phyloP scores from a whole-genome alignment of 768 basidiomycete genomes.

The Kwoniella dejecticola region DNA sequence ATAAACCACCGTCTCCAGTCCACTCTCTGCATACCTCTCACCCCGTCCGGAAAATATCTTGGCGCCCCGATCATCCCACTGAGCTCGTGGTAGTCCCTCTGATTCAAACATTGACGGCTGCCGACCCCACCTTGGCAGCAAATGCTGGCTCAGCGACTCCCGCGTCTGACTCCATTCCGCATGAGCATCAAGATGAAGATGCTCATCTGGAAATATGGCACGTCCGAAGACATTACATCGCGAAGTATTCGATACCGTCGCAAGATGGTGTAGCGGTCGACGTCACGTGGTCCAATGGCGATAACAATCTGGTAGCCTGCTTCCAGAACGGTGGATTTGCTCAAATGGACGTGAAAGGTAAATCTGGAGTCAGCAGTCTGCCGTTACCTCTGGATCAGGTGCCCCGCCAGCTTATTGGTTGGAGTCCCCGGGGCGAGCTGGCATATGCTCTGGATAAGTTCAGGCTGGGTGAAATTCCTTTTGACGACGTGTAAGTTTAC shows the following conservation, averaged over 20 bases:
- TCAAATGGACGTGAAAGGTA: constrained; percentile 34
- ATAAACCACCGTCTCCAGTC: constrained; percentile 35
- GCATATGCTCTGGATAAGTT: constrained; percentile 48
- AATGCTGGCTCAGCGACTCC: not conserved
- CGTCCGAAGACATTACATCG: constrained; percentile 48
- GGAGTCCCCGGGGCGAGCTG: constrained; percentile 47
- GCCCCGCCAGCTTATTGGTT: constrained; percentile 47
- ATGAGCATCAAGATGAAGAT: constrained; percentile 30
- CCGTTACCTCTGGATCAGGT: constrained; percentile 45
- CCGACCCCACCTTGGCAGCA: constrained; percentile 9
- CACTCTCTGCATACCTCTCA: constrained; percentile 49
- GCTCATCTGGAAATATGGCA: constrained; percentile 55
- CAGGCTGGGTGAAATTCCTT: constrained; percentile 51
- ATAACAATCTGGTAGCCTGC: constrained; percentile 37
- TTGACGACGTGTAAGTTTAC: constrained; percentile 52
- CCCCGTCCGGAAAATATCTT: constrained; percentile 46
- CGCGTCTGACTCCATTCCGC: not conserved
- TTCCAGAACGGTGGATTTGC: constrained; percentile 50
- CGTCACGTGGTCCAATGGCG: constrained; percentile 40
- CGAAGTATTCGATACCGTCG: constrained; percentile 47
- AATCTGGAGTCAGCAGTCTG: constrained; percentile 13
- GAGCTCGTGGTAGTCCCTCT: constrained; percentile 51
- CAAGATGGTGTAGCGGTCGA: constrained; percentile 43
- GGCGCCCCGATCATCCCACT: constrained; percentile 51
- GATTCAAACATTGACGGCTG: constrained; percentile 18